Base-by-base conservation (phyloP, 225 moss, liverwort and hornwort species). In the Neckera pumila region DNA sequence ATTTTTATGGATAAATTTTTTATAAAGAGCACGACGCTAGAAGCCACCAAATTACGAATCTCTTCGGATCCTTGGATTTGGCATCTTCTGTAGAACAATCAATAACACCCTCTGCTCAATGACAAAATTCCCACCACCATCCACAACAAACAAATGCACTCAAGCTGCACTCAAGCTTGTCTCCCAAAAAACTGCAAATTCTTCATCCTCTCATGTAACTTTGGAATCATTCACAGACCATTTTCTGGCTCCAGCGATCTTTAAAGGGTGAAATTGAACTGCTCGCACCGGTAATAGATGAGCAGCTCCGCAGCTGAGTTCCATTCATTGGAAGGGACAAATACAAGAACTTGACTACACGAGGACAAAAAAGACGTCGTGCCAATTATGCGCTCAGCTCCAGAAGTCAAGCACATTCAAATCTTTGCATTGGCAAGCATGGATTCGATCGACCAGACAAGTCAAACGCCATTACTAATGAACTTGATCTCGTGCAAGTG, bases 1-100 rank as follows among this genome's bases (percentile, higher is more conserved):
- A 27, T 40, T 27, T 38, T 40, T 1, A 27, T 28, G 8, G 18
- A 60, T 14, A 20, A 43, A 31, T 33, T 31, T 13, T 0, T 26
- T 1, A 19, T 20, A 6, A 31, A 80, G 30, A 59, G 2, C 8
- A 12, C 0, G 2, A 2, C 2, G 2, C 42, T 42, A 42, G 12
- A 60, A 20, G 40, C 12, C 59, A 58, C 13, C 13, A 13, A 42
- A 80, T 42, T 80, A 42, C 59, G 80, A 42, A 40, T 59, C 60
- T 80, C 9, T 31, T 30, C 4, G 2, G 43, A 61, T 42, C 21
- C 31, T 61, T 21, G 14, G 31, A 45, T 61, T 42, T 42, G 43
- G 21, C 80, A 61, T 60, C 60, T 80, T 31, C 43, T 20, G 1
- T 6, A 2, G 14, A 81, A 62, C 10, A 61, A 81, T 22, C 62